Conservation (phyloP, 768 basidiomycete species). For the Pleurotus eryngii region DNA sequence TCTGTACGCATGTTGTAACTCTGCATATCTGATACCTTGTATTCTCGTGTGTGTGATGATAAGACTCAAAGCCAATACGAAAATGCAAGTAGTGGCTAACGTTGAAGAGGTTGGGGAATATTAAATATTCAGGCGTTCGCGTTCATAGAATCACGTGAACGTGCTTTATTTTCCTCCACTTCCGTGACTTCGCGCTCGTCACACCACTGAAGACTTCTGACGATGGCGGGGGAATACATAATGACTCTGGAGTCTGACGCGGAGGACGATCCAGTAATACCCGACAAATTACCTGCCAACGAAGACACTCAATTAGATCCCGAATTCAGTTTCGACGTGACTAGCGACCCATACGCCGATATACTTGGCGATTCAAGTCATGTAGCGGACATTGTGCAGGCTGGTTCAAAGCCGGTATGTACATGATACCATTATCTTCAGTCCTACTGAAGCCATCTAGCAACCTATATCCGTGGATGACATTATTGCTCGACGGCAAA, state of each 20-base stretch:
- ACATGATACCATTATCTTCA: slow-evolving; percentile 1
- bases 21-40: slow-evolving; percentile 5
- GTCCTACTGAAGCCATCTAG: slow-evolving; percentile 29
- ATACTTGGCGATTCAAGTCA: slow-evolving; percentile 38
- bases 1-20: slow-evolving; percentile 10
- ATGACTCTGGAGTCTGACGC: slow-evolving; percentile 83
- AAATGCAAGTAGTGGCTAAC: too few species aligned
- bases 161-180: too few species aligned
- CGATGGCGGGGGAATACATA: slow-evolving; percentile 54
- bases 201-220: too few species aligned
- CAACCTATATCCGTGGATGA: slow-evolving; percentile 87
- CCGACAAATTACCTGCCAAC: slow-evolving; percentile 16
- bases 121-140: too few species aligned
- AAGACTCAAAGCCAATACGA: too few species aligned
- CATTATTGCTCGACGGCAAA: slow-evolving; percentile 75
- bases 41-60: background rate
- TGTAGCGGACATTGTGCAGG: slow-evolving; percentile 57
- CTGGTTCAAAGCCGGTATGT: slow-evolving; percentile 60
- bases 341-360: slow-evolving; percentile 66
- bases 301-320: slow-evolving; percentile 72
- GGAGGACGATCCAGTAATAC: slow-evolving; percentile 37
- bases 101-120: too few species aligned
- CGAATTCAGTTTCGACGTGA: slow-evolving; percentile 78
- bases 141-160: too few species aligned
- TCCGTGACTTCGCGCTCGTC: too few species aligned